phyloP scores from a whole-genome alignment of 2,329 filamentous ascomycete genomes.

The Blastomyces parvus region DNA sequence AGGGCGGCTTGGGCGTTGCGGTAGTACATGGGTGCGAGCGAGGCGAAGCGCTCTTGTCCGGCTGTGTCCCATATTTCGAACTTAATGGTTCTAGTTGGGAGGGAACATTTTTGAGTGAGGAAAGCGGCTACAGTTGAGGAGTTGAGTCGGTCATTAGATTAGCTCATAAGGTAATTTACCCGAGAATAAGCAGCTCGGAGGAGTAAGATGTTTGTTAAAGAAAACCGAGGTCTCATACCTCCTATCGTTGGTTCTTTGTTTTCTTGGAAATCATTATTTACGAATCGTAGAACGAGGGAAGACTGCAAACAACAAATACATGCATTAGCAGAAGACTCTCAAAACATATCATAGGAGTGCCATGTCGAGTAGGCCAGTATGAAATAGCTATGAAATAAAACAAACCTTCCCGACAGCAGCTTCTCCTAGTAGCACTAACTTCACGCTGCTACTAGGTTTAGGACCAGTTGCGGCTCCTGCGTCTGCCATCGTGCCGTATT shows the following conservation, averaged over 20 bases:
- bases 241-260: conserved; percentile 99
- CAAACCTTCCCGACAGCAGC: conserved; percentile 95
- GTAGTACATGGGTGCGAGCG: conserved; percentile 98
- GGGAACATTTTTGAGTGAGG: conserved; percentile 95
- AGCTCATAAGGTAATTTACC: background rate
- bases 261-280: conserved; percentile 99
- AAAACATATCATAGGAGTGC: background rate
- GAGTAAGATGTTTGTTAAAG: background rate
- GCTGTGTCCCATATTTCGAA: conserved; percentile 99
- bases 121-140: conserved; percentile 62
- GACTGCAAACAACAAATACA: conserved; percentile 49
- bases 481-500: conserved; percentile 54
- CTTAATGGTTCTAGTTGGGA: conserved; percentile 69
- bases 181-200: no score
- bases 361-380: background rate
- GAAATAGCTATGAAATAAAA: conserved; percentile 5
- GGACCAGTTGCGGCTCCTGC: conserved; percentile 55
- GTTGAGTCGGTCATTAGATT: conserved; percentile 4
- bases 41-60: conserved; percentile 98
- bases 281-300: conserved; percentile 92
- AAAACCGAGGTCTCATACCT: conserved; percentile 48
- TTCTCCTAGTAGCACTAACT: conserved; percentile 94
- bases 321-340: conserved; percentile 11
- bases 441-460: conserved; percentile 98
- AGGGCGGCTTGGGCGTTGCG: conserved; percentile 98